Percentiles rank a stretch among this genome's conserved stretches.
These are phyloP conservation scores for Tremellales sp. DNA, from an alignment of 1,284 basidiomycete genomes.

Conservation along the genomic window DNA sequence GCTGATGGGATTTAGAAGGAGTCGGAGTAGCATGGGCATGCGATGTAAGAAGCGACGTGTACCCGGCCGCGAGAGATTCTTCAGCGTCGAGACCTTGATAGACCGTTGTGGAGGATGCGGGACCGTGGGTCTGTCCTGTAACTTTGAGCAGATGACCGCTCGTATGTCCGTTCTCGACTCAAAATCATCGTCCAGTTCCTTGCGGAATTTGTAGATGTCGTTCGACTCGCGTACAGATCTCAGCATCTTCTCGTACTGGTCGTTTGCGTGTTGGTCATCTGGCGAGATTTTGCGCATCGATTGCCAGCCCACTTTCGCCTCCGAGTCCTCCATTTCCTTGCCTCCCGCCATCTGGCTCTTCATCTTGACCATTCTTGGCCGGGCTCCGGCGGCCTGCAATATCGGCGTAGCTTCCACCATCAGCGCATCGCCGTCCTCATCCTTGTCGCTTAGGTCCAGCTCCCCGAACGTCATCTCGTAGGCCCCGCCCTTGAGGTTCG, in stretches of 20 bases:
- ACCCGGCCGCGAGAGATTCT: slow-evolving; percentile 9
- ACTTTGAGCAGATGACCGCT: slow-evolving; percentile 18
- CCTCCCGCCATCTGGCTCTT: slow-evolving; percentile 13
- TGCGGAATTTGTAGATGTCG: slow-evolving; percentile 10
- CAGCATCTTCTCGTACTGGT: slow-evolving; percentile 12
- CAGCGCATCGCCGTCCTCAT: slow-evolving; percentile 17
- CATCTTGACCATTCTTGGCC: slow-evolving; percentile 13
- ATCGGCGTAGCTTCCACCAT: slow-evolving; percentile 19
- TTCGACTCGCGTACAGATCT: slow-evolving; percentile 11
- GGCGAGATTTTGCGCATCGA: slow-evolving; percentile 10
- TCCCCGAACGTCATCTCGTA: slow-evolving; percentile 17
- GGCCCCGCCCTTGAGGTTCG: slow-evolving; percentile 16
- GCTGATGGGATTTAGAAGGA: slow-evolving; percentile 18
- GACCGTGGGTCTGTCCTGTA: slow-evolving; percentile 12
- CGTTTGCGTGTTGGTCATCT: slow-evolving; percentile 11
- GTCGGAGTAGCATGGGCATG: slow-evolving; percentile 14
- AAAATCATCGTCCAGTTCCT: slow-evolving; percentile 1
- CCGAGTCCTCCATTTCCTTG: slow-evolving; percentile 8
- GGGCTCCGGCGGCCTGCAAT: slow-evolving; percentile 10
- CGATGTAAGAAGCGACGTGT: slow-evolving; percentile 11
- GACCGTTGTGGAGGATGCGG: slow-evolving; percentile 17
- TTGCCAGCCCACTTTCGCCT: slow-evolving; percentile 4
- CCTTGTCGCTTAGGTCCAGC: slow-evolving; percentile 6
- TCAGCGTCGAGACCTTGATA: slow-evolving; percentile 20
- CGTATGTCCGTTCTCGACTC: slow-evolving; percentile 1